Evolutionary conservation across 2,329 filamentous ascomycete genomes (phyloP), one percentile per base, ranked within the genome.

Genomic region (Epichloe sibirici): DNA sequence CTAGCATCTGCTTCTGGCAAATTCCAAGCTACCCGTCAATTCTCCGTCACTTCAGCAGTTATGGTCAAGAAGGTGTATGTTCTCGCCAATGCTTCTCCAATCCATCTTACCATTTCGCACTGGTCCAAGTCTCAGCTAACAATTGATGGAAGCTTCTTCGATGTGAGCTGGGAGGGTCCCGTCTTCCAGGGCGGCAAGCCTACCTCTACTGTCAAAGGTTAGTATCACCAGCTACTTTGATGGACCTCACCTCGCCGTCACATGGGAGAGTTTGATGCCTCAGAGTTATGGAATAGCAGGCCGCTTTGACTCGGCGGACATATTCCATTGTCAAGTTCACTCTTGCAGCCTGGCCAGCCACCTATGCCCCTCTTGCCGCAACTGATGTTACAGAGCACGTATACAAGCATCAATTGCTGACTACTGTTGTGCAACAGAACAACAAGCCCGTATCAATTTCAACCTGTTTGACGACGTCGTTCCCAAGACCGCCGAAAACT

Each of bases 401-500:
- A 25, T 13, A 6, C 9, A 35, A 47, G 31, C 17, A 6, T 38
- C 7, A 17, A 48, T 43, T 45, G 38, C 57, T 58, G 37, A 58
- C 48, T 23, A 25, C 3, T 34, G 28, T 48, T 6, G 17, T 13
- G 34, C 25, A 13, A 40, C 28, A 89, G 88, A 71, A 57, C 86
- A 93, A 74, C 64, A 63, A 50, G 89, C 86, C 65, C 85, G 86
- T 68, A 87, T 97, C 78, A 86, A 81, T 77, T 94, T 96, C 78
- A 83, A 84, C 65, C 88, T 97, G 69, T 95, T 77, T 79, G 80
- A 91, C 69, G 79, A 89, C 61, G 78, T 83, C 57, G 89, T 95
- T 69, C 91, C 91, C 71, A 93, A 86, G 82, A 96, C 91, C 53
- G 77, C 80, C 62, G 76, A 80, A 71, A 93, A 93, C 82, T 94